Evolutionary conservation across 2,329 filamentous ascomycete species (phyloP), one percentile per base, ranked within the genome.

Genomic region (Phyllachora maydis): DNA sequence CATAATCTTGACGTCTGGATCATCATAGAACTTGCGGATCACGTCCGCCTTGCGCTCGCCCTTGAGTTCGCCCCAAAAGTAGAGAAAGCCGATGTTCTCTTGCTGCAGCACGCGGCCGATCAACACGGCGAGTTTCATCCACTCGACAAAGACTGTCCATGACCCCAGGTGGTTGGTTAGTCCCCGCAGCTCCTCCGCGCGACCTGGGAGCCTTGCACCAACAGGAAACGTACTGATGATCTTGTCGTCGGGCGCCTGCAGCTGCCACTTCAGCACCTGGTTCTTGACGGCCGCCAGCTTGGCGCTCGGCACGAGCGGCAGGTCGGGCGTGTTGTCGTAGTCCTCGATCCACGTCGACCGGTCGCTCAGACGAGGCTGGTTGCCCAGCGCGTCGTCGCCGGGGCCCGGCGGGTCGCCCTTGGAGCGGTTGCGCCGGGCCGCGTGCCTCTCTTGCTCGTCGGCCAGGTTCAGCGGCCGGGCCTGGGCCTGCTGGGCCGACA

Each of bases 111-210:
- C 40, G 0, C 41, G 35, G 0, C 52, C 53, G 0, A 55, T 13
- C 2, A 51, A 33, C 4, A 38, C 38, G 0, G 34, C 38, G 1
- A 44, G 39, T 11, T 34, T 30, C 3, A 46, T 30, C 19, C 46
- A 53, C n/a, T 45, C 33, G 0, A 34, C 32, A 13, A 49, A 54
- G 6, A 54, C 50, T 50, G 16, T 2, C 4, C 8, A 7, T 4
- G 16, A 13, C 8, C 19, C n/a, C n/a, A n/a, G n/a, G n/a, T n/a
- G n/a, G n/a, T 22, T 10, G 23, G n/a, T n/a, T n/a, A n/a, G n/a
- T n/a, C n/a, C n/a, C n/a, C n/a, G n/a, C n/a, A n/a, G n/a, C n/a
- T n/a, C n/a, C n/a, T n/a, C n/a, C n/a, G n/a, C n/a, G n/a, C n/a
- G n/a, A n/a, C n/a, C n/a, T n/a, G n/a, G n/a, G n/a, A n/a, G n/a